Evolutionary conservation across 2,329 filamentous ascomycete species (phyloP).

Genomic region (Stemphylium beticola): DNA sequence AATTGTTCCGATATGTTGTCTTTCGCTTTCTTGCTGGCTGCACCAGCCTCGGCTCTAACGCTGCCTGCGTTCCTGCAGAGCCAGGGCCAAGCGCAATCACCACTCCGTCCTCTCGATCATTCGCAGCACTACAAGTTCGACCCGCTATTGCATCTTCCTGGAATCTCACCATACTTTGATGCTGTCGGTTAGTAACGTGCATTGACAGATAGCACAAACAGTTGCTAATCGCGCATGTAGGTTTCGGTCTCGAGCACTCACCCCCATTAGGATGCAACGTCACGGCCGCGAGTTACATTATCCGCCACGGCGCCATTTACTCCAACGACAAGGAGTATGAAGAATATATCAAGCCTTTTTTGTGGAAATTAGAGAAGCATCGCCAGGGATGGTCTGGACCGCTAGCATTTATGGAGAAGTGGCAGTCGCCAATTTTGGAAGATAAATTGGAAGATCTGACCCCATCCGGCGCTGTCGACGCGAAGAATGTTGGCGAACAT

Average conservation of each 20-base stretch:
- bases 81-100: constrained; percentile 10
- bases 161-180: constrained; percentile 59
- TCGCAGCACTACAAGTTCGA: constrained; percentile 53
- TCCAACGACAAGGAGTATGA: constrained; percentile 60
- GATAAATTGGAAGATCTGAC: constrained; percentile 53
- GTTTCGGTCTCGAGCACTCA: constrained; percentile 53
- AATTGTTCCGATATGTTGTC: constrained; percentile 14
- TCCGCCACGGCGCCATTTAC: constrained; percentile 58
- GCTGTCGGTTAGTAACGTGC: constrained; percentile 42
- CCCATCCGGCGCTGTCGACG: constrained; percentile 51
- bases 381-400: constrained; percentile 59
- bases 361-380: constrained; percentile 64
- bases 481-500: constrained; percentile 65
- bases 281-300: constrained; percentile 56
- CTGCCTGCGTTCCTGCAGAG: constrained; percentile 15
- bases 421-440: constrained; percentile 62
- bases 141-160: constrained; percentile 56
- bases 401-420: constrained; percentile 62
- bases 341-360: constrained; percentile 57
- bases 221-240: neutral
- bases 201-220: neutral
- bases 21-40: constrained; percentile 25
- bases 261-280: constrained; percentile 58
- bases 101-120: constrained; percentile 32
- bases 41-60: constrained; percentile 29